Base-by-base conservation (phyloP, 129 eudicot species). In the Flaveria robusta region DNA sequence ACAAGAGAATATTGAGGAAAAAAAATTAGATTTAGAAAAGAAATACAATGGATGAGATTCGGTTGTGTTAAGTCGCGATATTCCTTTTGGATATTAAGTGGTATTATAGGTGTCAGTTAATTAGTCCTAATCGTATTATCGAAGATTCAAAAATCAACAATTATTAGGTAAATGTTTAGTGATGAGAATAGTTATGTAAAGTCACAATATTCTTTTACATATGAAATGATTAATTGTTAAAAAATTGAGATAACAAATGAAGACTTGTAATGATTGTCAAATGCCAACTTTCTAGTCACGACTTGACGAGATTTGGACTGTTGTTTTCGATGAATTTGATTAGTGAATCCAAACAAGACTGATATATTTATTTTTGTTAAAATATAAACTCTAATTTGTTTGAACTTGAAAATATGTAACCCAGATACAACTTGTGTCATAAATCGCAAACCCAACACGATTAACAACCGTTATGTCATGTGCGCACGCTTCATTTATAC, bases 11-110 rank as follows among this genome's bases (percentile, higher is more conserved):
- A 20, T 20, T 20, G 3, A 13, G 64, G 31, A 46, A 10, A 46
- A 7, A 56, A 20, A 9, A 20, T 56, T 22, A 56, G 12, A 19
- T 19, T 55, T 12, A 55, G 63, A 46, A 20, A 20, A 55, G 23
- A 20, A 56, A 56, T 9, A 27, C 10, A 56, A 56, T 22, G 7
- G 64, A 56, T 20, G 64, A 56, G 64, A 56, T 19, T 56, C 64
- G 64, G 1, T 56, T 56, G 5, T 55, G 24, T 22, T 56, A 9
- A 22, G 19, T 56, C 29, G 64, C 22, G 4, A 56, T 56, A 56
- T 56, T 56, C 64, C 23, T 56, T 56, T 20, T 56, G 64, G 31
- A 56, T 56, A 9, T 55, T 56, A 56, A 56, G 64, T 56, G 64
- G 29, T 11, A 56, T 56, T 56, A 27, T 56, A 56, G 64, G 64